Evolutionary conservation across 352 stramenopile genomes (phyloP).

Genomic region (Lagenidium sp.): DNA sequence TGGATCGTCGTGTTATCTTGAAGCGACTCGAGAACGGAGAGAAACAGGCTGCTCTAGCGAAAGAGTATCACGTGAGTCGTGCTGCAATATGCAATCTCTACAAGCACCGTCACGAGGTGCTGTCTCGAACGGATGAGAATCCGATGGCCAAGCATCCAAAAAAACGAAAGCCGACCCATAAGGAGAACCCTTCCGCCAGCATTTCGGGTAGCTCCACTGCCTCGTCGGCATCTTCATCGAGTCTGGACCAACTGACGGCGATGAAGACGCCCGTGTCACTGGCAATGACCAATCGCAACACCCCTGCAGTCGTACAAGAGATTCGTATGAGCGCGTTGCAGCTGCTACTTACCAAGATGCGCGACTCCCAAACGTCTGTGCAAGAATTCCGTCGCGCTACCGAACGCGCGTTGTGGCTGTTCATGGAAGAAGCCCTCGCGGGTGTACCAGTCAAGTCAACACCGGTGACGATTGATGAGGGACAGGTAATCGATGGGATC

Average conservation of each 20-base stretch:
- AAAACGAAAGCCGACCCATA: constrained; percentile 9
- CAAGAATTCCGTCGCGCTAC: constrained; percentile 20
- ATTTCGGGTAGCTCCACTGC: neutral
- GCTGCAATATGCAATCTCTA: constrained; percentile 55
- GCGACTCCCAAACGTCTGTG: constrained; percentile 18
- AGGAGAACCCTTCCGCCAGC: neutral
- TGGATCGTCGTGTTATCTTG: constrained; percentile 31
- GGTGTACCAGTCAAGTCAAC: neutral
- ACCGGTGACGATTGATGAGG: constrained; percentile 4
- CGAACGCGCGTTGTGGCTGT: constrained; percentile 29
- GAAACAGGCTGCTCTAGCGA: constrained; percentile 45
- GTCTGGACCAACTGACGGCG: neutral
- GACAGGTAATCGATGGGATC: constrained; percentile 3
- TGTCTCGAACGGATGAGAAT: constrained; percentile 35
- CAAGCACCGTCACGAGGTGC: constrained; percentile 42
- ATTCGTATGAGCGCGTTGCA: constrained; percentile 21
- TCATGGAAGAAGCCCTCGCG: constrained; percentile 23
- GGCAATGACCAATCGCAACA: no score
- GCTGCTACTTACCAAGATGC: constrained; percentile 28
- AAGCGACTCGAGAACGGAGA: constrained; percentile 36
- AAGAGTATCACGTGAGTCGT: constrained; percentile 52
- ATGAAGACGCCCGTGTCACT: no score
- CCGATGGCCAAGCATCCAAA: constrained; percentile 48
- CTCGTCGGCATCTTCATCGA: neutral
- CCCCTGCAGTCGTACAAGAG: constrained; percentile 12